Evolutionary conservation across 2,329 filamentous ascomycete species (phyloP).

Genomic region (Cladosporium sp.): DNA sequence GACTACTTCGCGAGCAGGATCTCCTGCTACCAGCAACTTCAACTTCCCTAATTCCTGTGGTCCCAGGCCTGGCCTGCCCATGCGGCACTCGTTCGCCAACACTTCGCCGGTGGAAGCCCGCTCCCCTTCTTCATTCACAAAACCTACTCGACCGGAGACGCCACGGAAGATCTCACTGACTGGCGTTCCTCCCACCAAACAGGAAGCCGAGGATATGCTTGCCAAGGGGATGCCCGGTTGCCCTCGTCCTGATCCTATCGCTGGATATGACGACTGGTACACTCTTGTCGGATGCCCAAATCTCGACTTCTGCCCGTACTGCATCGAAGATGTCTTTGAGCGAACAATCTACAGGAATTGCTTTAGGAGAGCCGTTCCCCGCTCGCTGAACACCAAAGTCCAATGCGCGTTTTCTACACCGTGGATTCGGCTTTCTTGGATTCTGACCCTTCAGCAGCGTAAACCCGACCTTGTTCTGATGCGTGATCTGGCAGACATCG

Average conservation of each 20-base stretch:
- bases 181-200: slow-evolving; percentile 19
- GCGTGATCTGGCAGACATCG: slow-evolving; percentile 62
- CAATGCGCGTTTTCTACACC: slow-evolving; percentile 76
- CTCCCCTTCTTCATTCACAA: slow-evolving; percentile 12
- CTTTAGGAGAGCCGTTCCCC: slow-evolving; percentile 60
- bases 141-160: slow-evolving; percentile 1
- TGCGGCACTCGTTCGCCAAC: slow-evolving; percentile 16
- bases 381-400: slow-evolving; percentile 55
- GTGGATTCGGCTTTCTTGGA: slow-evolving; percentile 83
- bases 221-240: slow-evolving; percentile 58
- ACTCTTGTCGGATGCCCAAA: slow-evolving; percentile 66
- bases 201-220: slow-evolving; percentile 46
- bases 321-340: slow-evolving; percentile 67
- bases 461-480: slow-evolving; percentile 65
- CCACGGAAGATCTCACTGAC: slow-evolving; percentile 7
- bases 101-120: slow-evolving; percentile 13
- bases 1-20: slow-evolving; percentile 15
- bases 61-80: not conserved
- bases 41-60: slow-evolving; percentile 7
- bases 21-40: slow-evolving; percentile 18
- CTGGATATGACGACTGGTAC: slow-evolving; percentile 73
- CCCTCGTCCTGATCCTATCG: slow-evolving; percentile 58
- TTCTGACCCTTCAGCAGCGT: slow-evolving; percentile 69
- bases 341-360: slow-evolving; percentile 63
- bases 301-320: slow-evolving; percentile 79